Conservation (phyloP, 257 asterid genomes). For the Solanum etuberosum region DNA sequence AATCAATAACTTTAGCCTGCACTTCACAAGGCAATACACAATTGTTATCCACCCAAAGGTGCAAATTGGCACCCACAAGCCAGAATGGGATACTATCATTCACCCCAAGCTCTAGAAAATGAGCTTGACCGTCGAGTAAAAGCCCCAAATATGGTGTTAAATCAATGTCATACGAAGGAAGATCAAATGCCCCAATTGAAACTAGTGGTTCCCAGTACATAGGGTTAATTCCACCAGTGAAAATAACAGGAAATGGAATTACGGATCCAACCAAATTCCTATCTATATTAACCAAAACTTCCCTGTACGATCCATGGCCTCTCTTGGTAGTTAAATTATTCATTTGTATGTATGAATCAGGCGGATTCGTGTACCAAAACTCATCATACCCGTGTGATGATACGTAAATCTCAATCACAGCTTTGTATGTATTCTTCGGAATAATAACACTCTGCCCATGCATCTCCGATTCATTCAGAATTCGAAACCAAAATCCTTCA, state of each 20-base stretch:
- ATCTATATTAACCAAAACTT: constrained; percentile 55
- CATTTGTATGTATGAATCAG: constrained; percentile 44
- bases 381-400: constrained; percentile 77
- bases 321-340: constrained; percentile 26
- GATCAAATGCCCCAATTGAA: constrained; percentile 73
- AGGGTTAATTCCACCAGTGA: constrained; percentile 74
- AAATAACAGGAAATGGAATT: constrained; percentile 76
- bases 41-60: constrained; percentile 61
- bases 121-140: constrained; percentile 49
- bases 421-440: constrained; percentile 59
- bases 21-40: constrained; percentile 17
- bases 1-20: constrained; percentile 28
- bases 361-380: constrained; percentile 87
- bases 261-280: constrained; percentile 50
- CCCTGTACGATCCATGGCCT: constrained; percentile 71
- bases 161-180: constrained; percentile 72
- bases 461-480: constrained; percentile 37
- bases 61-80: constrained; percentile 78
- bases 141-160: constrained; percentile 56
- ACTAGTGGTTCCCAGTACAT: constrained; percentile 80
- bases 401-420: constrained; percentile 65
- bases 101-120: constrained; percentile 44
- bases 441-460: constrained; percentile 32
- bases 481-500: constrained; percentile 62
- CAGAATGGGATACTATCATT: constrained; percentile 52